A percentile compares a stretch with the other conserved stretches of the same genome.
Evolutionary conservation across 495 filamentous ascomycete genomes (phyloP).

Genomic region (Aspergillus cristatus): DNA sequence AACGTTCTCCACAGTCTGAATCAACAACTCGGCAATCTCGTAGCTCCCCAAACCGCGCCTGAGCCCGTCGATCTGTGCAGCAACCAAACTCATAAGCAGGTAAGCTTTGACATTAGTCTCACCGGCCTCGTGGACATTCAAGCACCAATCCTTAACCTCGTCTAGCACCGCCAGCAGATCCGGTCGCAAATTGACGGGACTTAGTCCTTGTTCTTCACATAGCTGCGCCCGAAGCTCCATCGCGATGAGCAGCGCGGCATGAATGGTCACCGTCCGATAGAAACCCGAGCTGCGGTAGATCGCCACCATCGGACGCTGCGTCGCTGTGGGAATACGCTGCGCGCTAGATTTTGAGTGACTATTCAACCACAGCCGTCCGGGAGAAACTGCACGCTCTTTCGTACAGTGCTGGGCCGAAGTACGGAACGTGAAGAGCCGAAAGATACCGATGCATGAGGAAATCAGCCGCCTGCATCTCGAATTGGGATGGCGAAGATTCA

Average conservation of each 20-base stretch:
- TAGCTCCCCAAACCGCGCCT: constrained; percentile 24
- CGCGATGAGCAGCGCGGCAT: constrained; percentile 34
- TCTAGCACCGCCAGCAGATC: constrained; percentile 40
- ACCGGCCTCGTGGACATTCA: constrained; percentile 35
- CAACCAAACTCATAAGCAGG: constrained; percentile 31
- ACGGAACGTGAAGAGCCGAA: constrained; percentile 41
- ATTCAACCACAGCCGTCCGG: constrained; percentile 36
- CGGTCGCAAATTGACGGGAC: constrained; percentile 29
- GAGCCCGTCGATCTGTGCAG: constrained; percentile 35
- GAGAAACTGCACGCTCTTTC: constrained; percentile 42
- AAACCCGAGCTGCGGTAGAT: constrained; percentile 32
- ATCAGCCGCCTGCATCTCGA: constrained; percentile 30
- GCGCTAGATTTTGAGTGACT: constrained; percentile 40
- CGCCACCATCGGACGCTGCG: constrained; percentile 3
- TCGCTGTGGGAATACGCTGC: constrained; percentile 29
- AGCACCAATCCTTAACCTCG: constrained; percentile 34
- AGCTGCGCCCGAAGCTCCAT: constrained; percentile 41
- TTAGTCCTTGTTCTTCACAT: constrained; percentile 40
- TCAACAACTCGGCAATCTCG: constrained; percentile 17
- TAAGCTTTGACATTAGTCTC: constrained; percentile 52
- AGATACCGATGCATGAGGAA: constrained; percentile 38
- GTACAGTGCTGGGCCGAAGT: constrained; percentile 21
- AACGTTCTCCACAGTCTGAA: constrained; percentile 31
- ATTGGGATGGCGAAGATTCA: constrained; percentile 23
- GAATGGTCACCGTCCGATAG: constrained; percentile 32